These are phyloP conservation scores for Candida schatavii DNA, from an alignment of 805 yeast genomes.

Conservation along the genomic window DNA sequence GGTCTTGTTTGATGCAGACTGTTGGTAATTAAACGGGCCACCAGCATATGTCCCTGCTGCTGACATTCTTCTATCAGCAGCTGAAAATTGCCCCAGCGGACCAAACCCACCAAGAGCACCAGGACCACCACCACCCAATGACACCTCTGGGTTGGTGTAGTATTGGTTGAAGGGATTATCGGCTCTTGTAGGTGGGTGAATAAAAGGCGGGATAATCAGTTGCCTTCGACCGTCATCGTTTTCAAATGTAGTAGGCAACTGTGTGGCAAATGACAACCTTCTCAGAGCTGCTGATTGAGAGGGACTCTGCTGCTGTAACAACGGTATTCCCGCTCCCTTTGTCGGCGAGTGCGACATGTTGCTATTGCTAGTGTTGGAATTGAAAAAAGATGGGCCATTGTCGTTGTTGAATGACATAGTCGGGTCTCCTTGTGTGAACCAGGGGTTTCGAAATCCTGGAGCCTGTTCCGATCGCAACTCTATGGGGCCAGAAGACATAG, in stretches of 20 bases:
- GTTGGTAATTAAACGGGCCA: constrained; percentile 1
- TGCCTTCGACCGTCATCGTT: constrained; percentile 19
- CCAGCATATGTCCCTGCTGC: constrained; percentile 23
- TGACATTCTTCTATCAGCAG: constrained; percentile 34
- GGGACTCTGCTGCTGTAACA: constrained; percentile 3
- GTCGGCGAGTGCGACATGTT: constrained; percentile 9
- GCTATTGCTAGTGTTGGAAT: not conserved
- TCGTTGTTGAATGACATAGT: not conserved
- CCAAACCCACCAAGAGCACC: constrained; percentile 1
- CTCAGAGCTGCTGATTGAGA: constrained; percentile 5
- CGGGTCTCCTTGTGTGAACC: constrained; percentile 20
- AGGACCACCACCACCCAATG: constrained; percentile 14
- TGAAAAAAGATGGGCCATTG: constrained; percentile 11
- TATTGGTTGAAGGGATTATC: constrained; percentile 45
- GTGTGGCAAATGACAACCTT: constrained; percentile 7
- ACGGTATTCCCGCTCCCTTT: constrained; percentile 7
- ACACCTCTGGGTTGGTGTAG: constrained; percentile 37
- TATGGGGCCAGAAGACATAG: not conserved
- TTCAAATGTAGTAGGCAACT: constrained; percentile 50
- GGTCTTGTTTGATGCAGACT: not conserved
- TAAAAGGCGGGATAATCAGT: constrained; percentile 22
- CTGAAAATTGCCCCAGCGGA: not conserved
- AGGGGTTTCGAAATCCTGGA: constrained; percentile 43
- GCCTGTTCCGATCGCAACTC: constrained; percentile 8
- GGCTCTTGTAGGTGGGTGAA: constrained; percentile 44